phyloP scores from a whole-genome alignment of 169 alveolate genomes.

The Eimeria acervulina region DNA sequence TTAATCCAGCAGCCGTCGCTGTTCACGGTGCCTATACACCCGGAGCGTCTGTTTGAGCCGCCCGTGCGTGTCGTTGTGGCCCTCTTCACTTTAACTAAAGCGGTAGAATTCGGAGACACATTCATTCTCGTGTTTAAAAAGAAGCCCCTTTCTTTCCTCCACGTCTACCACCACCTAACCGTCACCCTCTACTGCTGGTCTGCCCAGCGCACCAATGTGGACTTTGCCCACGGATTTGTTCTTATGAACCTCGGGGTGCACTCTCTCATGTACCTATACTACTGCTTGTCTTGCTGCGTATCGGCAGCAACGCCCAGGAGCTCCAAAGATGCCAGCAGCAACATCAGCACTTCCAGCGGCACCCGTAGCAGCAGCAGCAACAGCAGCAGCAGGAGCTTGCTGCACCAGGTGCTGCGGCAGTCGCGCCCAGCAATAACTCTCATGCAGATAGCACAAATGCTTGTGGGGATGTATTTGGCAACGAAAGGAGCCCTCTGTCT shows the following conservation, averaged over 20 bases:
- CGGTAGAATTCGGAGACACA: constrained; percentile 89
- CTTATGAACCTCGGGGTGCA: constrained; percentile 87
- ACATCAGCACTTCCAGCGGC: not conserved
- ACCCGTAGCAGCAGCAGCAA: not conserved
- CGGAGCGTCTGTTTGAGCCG: constrained; percentile 69
- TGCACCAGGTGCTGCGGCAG: constrained; percentile 55
- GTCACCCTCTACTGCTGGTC: constrained; percentile 89
- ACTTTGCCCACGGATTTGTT: constrained; percentile 89
- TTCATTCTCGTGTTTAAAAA: constrained; percentile 85
- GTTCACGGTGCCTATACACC: constrained; percentile 44
- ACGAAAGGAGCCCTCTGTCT: constrained; percentile 64
- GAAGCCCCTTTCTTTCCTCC: constrained; percentile 87
- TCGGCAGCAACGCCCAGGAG: constrained; percentile 61
- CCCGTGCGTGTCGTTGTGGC: constrained; percentile 87
- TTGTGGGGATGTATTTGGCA: constrained; percentile 73
- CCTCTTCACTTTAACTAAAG: constrained; percentile 87
- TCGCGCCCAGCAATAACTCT: constrained; percentile 79
- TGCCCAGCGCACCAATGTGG: constrained; percentile 86
- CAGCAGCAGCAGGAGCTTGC: constrained; percentile 41
- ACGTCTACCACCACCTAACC: constrained; percentile 88
- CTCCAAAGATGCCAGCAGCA: not conserved
- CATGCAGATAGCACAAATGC: constrained; percentile 79
- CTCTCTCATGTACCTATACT: constrained; percentile 89
- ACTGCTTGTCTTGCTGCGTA: constrained; percentile 83
- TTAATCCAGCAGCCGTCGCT: constrained; percentile 69